These are phyloP conservation scores for Ilyonectria robusta DNA, from an alignment of 2,329 filamentous ascomycete genomes.

Conservation along the genomic window DNA sequence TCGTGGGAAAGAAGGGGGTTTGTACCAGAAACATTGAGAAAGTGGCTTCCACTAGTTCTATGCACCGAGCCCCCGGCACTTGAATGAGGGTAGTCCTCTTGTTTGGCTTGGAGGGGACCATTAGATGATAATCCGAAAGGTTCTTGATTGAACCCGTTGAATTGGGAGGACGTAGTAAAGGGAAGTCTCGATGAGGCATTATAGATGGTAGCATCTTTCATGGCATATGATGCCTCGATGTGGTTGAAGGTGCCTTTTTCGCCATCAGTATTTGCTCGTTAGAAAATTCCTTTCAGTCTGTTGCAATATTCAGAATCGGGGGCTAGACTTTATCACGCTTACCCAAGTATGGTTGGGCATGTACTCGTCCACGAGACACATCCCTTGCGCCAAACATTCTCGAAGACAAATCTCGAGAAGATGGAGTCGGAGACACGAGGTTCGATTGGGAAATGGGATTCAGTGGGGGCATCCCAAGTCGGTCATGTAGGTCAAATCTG, in stretches of 20 bases:
- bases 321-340: not conserved
- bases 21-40: conserved; percentile 47
- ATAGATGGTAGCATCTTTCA: conserved; percentile 52
- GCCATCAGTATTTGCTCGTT: conserved; percentile 28
- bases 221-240: conserved; percentile 46
- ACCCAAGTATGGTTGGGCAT: conserved; percentile 37
- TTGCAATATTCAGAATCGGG: not conserved
- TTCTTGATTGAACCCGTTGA: conserved; percentile 45
- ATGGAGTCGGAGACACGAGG: conserved; percentile 54
- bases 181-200: conserved; percentile 49
- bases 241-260: conserved; percentile 46
- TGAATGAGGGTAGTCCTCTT: conserved; percentile 45
- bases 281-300: no score
- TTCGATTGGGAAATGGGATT: conserved; percentile 57
- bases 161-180: conserved; percentile 44
- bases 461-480: conserved; percentile 54
- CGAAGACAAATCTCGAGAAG: conserved; percentile 46
- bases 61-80: conserved; percentile 38
- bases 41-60: conserved; percentile 42
- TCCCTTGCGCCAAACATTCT: conserved; percentile 46
- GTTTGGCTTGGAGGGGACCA: conserved; percentile 46
- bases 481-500: conserved; percentile 52
- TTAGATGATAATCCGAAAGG: conserved; percentile 45
- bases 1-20: conserved; percentile 54
- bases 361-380: conserved; percentile 35